Evolutionary conservation across 805 yeast genomes (phyloP).

Genomic region (Lachancea kluyveri): DNA sequence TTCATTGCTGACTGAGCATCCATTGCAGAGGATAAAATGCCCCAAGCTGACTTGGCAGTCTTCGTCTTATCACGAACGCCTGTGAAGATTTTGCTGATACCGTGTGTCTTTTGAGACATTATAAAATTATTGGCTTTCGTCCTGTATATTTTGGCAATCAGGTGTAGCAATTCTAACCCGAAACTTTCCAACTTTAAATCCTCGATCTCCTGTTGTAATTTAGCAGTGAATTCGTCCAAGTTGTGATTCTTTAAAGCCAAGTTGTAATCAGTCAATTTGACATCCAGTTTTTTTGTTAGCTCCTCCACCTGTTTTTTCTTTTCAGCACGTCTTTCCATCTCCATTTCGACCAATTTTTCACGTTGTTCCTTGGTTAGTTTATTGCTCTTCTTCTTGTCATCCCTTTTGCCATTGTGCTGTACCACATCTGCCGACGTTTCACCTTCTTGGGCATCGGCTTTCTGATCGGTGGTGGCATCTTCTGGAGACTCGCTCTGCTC

Average conservation of each 20-base stretch:
- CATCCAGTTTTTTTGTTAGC: conserved; percentile 42
- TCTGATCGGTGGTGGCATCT: conserved; percentile 9
- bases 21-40: conserved; percentile 73
- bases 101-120: conserved; percentile 74
- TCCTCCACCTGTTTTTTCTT: conserved; percentile 44
- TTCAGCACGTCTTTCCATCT: conserved; percentile 48
- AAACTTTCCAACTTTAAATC: conserved; percentile 90
- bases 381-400: conserved; percentile 18
- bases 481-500: conserved; percentile 27
- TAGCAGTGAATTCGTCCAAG: conserved; percentile 41
- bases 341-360: conserved; percentile 45
- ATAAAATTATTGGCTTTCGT: conserved; percentile 69
- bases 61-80: conserved; percentile 80
- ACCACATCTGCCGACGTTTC: conserved; percentile 14
- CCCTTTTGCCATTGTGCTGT: conserved; percentile 34
- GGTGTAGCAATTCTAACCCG: conserved; percentile 80
- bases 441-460: conserved; percentile 2
- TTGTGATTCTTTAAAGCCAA: conserved; percentile 44
- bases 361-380: conserved; percentile 36
- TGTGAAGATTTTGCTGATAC: conserved; percentile 78
- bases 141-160: conserved; percentile 75
- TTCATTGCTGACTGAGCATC: conserved; percentile 81
- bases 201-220: conserved; percentile 58
- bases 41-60: conserved; percentile 76
- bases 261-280: conserved; percentile 39